phyloP scores from a whole-genome alignment of 202 grass and related monocot species.

The Setaria italica region DNA sequence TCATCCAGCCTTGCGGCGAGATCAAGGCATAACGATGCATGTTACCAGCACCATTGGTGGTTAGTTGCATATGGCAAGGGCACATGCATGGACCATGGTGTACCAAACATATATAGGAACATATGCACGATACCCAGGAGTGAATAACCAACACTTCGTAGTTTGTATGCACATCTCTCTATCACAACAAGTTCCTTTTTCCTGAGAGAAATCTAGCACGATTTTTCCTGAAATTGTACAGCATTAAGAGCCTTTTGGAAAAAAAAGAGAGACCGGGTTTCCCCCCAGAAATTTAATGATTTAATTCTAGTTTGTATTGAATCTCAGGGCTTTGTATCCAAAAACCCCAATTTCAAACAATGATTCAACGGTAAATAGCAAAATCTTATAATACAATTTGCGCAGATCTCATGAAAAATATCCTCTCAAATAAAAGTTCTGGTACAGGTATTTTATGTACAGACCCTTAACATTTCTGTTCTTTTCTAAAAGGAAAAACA shows the following conservation, averaged over 20 bases:
- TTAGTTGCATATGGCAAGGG: conserved; percentile 35
- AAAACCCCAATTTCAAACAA: not conserved
- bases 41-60: conserved; percentile 16
- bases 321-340: too few species aligned
- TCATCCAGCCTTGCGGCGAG: conserved; percentile 36
- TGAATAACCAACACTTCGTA: not conserved
- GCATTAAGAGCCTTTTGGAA: too few species aligned
- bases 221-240: too few species aligned
- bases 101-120: conserved; percentile 14
- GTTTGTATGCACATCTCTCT: not conserved
- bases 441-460: not conserved
- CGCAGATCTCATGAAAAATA: too few species aligned
- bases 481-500: not conserved
- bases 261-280: not conserved
- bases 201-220: too few species aligned
- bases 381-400: not conserved
- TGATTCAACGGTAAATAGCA: not conserved
- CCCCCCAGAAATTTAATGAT: not conserved
- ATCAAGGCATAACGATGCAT: conserved; percentile 42
- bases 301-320: not conserved
- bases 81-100: conserved; percentile 39
- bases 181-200: not conserved
- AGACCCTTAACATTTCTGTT: not conserved
- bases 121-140: conserved; percentile 19
- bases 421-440: not conserved